Evolutionary conservation across 176 grass and related monocot genomes (phyloP).

Genomic region (Pontederia paniculata): DNA sequence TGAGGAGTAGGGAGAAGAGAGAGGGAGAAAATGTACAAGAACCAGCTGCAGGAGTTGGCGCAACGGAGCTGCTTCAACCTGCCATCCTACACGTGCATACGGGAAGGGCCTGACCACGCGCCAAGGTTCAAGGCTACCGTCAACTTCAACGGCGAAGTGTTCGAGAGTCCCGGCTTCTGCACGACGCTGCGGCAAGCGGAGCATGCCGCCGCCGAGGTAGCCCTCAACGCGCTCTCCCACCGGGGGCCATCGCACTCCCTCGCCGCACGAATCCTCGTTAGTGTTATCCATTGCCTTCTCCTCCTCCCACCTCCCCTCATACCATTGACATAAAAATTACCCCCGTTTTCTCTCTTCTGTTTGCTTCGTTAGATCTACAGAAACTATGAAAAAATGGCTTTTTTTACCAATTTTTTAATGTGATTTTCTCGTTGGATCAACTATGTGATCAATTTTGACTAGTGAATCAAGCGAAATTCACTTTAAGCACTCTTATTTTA

Average conservation of each 20-base stretch:
- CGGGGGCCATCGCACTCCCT: constrained; percentile 90
- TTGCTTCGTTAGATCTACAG: neutral
- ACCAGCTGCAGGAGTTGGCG: constrained; percentile 98
- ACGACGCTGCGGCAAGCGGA: constrained; percentile 87
- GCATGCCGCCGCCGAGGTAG: constrained; percentile 91
- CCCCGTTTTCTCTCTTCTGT: neutral
- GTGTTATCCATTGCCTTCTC: neutral
- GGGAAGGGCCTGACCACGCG: constrained; percentile 94
- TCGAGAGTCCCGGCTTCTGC: constrained; percentile 93
- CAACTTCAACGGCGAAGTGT: constrained; percentile 84
- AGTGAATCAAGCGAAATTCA: too few species aligned
- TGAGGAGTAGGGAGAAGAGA: too few species aligned
- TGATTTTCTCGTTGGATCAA: too few species aligned
- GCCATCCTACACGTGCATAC: constrained; percentile 86
- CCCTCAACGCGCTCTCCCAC: constrained; percentile 67
- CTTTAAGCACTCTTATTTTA: too few species aligned
- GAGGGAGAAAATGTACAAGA: constrained; percentile 64
- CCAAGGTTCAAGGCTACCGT: constrained; percentile 91
- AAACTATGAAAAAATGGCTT: neutral
- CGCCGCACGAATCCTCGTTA: constrained; percentile 88
- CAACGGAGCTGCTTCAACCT: constrained; percentile 99
- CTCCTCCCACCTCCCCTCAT: neutral
- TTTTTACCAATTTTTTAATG: too few species aligned
- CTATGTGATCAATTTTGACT: too few species aligned
- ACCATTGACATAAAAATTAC: neutral